A percentile compares a stretch with the other conserved stretches of the same genome.
Conservation (phyloP, 768 basidiomycete genomes). For the Pisolithus orientalis region DNA sequence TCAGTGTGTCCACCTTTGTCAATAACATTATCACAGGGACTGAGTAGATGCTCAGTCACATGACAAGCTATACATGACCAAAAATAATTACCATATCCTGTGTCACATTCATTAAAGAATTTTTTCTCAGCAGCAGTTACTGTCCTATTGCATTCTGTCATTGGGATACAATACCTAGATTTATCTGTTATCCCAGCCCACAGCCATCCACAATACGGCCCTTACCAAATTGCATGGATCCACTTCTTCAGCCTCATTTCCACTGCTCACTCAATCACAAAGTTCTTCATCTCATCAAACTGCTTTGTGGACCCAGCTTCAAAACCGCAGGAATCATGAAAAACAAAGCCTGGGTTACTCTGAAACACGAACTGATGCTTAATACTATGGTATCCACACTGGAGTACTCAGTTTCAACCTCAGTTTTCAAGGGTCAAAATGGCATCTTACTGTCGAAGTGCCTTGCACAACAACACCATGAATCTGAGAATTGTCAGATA, state of each 20-base stretch:
- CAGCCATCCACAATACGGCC: neutral
- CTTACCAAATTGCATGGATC: slow-evolving; percentile 35
- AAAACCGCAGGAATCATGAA: slow-evolving; percentile 39
- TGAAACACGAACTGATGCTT: slow-evolving; percentile 23
- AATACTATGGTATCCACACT: slow-evolving; percentile 29
- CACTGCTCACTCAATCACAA: slow-evolving; percentile 24
- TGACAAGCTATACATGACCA: neutral
- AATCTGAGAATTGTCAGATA: slow-evolving; percentile 1
- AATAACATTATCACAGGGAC: slow-evolving; percentile 36
- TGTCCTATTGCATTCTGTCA: slow-evolving; percentile 19
- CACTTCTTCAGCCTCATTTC: slow-evolving; percentile 14
- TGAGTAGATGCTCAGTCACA: slow-evolving; percentile 7
- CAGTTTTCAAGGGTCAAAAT: too few relatives aligned
- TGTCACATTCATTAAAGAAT: slow-evolving; percentile 24
- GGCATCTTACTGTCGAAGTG: neutral
- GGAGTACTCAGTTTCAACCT: neutral
- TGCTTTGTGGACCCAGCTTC: slow-evolving; percentile 29
- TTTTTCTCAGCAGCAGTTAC: slow-evolving; percentile 22
- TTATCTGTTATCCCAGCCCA: neutral
- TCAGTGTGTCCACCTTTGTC: slow-evolving; percentile 32
- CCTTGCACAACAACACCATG: neutral
- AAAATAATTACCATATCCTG: slow-evolving; percentile 4
- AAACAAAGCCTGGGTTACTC: slow-evolving; percentile 29
- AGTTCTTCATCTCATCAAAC: slow-evolving; percentile 23
- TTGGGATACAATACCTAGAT: slow-evolving; percentile 34